Evolutionary conservation across 257 asterid genomes (phyloP), one percentile per base, ranked within the genome.

Genomic region (Primulina tabacum): DNA sequence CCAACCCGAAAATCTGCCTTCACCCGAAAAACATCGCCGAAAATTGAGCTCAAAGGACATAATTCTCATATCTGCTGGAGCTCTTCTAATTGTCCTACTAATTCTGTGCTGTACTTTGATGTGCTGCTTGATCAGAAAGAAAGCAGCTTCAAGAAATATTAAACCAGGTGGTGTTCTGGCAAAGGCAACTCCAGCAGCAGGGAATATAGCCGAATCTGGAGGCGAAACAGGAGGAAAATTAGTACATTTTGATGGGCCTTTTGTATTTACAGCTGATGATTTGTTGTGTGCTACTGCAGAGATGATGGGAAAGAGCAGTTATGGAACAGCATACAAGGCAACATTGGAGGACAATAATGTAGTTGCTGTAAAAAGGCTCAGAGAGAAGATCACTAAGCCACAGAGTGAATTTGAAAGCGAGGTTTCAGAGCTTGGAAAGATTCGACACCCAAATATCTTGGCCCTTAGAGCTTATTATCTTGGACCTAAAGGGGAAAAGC

Each of bases 401-500:
- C 94, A 86, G 52, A 93, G 86, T 43, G 99, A 93, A 68, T 93
- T 93, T 52, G 97, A 93, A 72, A 60, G 64, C 35, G 96, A 93
- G 78, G 96, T 85, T n/a, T 66, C 92, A 11, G 83, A 82, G 20
- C 90, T 93, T 35, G 99, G 99, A 16, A 93, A 83, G 81, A 85
- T 93, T 37, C 64, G 97, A 17, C 88, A 90, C 64, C 80, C 79
- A 0, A 90, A 87, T 60, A 80, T 93, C 11, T 80, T 90, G 82
- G 94, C 99, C 2, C 76, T 90, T 70, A 82, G 99, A 68, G 99
- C 99, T 65, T 93, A 90, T 74, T 93, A 93, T 72, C 74, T 90
- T 70, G 99, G 97, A 10, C 97, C 99, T 7, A 93, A 93, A 83
- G 99, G 99, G 11, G 99, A 90, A 80, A 90, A 93, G 91, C 99